phyloP scores from a whole-genome alignment of 2,329 filamentous ascomycete genomes.

The Mariannaea sp. region DNA sequence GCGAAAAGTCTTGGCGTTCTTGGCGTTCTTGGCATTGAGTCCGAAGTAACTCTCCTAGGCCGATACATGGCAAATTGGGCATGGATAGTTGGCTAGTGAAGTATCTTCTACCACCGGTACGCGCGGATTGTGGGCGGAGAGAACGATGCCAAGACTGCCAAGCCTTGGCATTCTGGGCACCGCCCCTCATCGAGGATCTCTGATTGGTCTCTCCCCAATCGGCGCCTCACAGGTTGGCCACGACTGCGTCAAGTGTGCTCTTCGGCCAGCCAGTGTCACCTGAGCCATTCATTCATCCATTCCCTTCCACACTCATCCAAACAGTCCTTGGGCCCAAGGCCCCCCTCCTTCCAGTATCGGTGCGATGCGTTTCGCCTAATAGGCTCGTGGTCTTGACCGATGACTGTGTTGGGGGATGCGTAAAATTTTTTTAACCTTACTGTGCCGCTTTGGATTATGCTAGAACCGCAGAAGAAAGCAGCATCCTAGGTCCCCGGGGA shows the following conservation, averaged over 20 bases:
- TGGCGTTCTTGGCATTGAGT: slow-evolving; percentile 42
- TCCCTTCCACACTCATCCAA: slow-evolving; percentile 2
- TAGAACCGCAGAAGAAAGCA: slow-evolving; percentile 2
- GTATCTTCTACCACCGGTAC: slow-evolving; percentile 31
- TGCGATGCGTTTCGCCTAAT: background rate
- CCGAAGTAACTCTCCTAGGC: slow-evolving; percentile 25
- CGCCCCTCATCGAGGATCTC: slow-evolving; percentile 39
- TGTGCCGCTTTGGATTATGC: background rate
- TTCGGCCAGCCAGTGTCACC: slow-evolving; percentile 36
- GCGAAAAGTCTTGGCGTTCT: slow-evolving; percentile 47
- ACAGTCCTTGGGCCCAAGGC: too few relatives aligned
- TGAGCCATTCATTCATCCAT: slow-evolving; percentile 28
- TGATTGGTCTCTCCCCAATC: slow-evolving; percentile 39
- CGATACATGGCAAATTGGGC: slow-evolving; percentile 19
- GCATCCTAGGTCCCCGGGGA: background rate
- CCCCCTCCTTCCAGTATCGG: background rate
- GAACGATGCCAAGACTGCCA: slow-evolving; percentile 44
- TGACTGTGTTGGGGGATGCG: too few relatives aligned
- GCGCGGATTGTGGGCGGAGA: slow-evolving; percentile 34
- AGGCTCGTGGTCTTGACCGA: too few relatives aligned
- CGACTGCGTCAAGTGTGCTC: slow-evolving; percentile 39
- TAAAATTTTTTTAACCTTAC: too few relatives aligned
- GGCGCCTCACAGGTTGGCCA: slow-evolving; percentile 38
- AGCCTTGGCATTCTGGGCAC: slow-evolving; percentile 48
- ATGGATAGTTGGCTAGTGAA: too few relatives aligned